phyloP scores from a whole-genome alignment of 2,329 filamentous ascomycete species.

The Setomelanomma holmii region DNA sequence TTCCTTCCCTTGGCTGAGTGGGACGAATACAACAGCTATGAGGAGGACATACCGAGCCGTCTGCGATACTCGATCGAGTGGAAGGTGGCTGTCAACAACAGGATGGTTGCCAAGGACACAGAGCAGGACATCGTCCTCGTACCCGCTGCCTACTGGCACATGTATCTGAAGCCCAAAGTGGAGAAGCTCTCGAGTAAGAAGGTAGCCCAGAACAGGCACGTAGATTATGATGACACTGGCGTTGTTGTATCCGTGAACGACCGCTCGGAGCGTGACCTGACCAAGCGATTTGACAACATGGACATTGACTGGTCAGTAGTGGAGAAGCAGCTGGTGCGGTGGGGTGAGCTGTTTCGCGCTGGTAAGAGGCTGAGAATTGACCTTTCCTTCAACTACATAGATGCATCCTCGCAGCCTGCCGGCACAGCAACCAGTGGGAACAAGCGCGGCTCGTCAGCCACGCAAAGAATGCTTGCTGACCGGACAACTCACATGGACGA shows the following conservation, averaged over 20 bases:
- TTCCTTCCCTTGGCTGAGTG: slow-evolving; percentile 8
- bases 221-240: slow-evolving; percentile 7
- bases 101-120: slow-evolving; percentile 9
- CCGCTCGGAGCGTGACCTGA: slow-evolving; percentile 8
- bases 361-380: slow-evolving; percentile 11
- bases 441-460: slow-evolving; percentile 8
- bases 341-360: slow-evolving; percentile 2
- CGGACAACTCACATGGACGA: background rate
- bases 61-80: slow-evolving; percentile 11
- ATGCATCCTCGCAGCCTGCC: background rate
- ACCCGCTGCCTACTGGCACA: slow-evolving; percentile 10
- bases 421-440: slow-evolving; percentile 5
- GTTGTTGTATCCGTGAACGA: slow-evolving; percentile 10
- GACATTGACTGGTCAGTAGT: slow-evolving; percentile 10
- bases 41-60: slow-evolving; percentile 2
- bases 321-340: slow-evolving; percentile 7
- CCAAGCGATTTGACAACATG: slow-evolving; percentile 9
- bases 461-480: slow-evolving; percentile 6
- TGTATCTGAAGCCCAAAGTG: slow-evolving; percentile 7
- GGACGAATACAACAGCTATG: slow-evolving; percentile 10
- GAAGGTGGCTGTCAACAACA: slow-evolving; percentile 14
- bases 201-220: slow-evolving; percentile 6
- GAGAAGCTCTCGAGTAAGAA: slow-evolving; percentile 10
- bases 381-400: slow-evolving; percentile 12
- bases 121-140: slow-evolving; percentile 11